Evolutionary conservation across 148 eudicot genomes (phyloP).

Genomic region (Silene conica): DNA sequence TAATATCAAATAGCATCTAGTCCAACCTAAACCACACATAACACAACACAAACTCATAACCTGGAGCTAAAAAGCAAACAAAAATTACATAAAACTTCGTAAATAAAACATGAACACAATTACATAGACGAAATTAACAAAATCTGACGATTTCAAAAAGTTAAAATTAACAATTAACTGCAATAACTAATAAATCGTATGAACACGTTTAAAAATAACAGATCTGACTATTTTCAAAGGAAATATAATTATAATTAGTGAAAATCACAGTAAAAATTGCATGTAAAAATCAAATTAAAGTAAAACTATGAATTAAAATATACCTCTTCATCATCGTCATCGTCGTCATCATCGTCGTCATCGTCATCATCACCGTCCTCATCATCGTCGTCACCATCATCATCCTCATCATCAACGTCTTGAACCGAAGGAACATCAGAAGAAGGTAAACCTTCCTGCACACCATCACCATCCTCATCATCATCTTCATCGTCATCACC

Average conservation of each 20-base stretch:
- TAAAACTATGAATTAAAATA: neutral
- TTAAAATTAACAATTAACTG: neutral
- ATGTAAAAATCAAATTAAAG: neutral
- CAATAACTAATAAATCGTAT: too few relatives aligned
- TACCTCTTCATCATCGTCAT: conserved; percentile 45
- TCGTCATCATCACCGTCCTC: conserved; percentile 50
- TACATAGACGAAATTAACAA: too few relatives aligned
- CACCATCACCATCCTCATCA: conserved; percentile 38
- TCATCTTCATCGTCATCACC: conserved; percentile 39
- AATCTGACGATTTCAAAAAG: neutral
- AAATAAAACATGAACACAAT: neutral
- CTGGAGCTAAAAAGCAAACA: too few relatives aligned
- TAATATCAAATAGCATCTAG: too few relatives aligned
- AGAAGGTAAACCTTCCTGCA: conserved; percentile 35
- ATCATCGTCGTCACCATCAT: conserved; percentile 39
- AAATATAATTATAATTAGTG: neutral
- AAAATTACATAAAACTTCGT: too few relatives aligned
- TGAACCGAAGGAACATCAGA: conserved; percentile 39
- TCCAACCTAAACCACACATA: neutral
- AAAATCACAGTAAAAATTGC: neutral
- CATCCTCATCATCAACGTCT: conserved; percentile 40
- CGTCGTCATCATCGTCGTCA: conserved; percentile 45
- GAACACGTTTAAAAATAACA: too few relatives aligned
- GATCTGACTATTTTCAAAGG: neutral
- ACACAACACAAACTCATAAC: neutral